Base-by-base conservation (phyloP, 1,284 basidiomycete genomes). In the Ceratobasidium sp. region DNA sequence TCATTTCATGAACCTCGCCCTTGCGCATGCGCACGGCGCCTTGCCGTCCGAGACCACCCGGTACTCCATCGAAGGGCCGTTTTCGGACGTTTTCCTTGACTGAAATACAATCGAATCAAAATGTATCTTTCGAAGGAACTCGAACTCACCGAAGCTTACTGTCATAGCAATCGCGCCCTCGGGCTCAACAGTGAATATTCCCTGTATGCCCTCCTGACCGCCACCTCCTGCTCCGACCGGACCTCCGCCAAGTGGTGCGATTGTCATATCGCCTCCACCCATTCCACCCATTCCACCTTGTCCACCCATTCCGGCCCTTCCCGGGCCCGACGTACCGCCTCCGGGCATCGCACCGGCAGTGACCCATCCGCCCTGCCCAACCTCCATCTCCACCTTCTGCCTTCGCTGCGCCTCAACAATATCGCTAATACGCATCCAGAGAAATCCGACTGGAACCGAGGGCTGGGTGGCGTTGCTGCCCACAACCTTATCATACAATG, bases 1-100 rank as follows among this genome's bases (percentile, higher is more conserved):
- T 99, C 94, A 98, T 98, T 83, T 98, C 96, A 82, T 98, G 95
- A 13, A 99, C 93, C 82, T 99, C 97, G 78, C 93, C 97, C 84
- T 98, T 98, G 80, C 95, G 94, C 84, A 98, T 98, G 79, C 97
- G 91, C 77, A 99, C 90, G 74, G 98, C 98, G 75, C 97, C 98
- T 83, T 98, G 97, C 81, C 98, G 95, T 49, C 97, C 98, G 38
- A 99, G 90, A 75, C 95, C 96, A 73, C 91, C 87, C 23, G 89
- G 89, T 1, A 28, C 50, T 6, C 89, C 92, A 79, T 99, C 98
- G 78, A 96, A 83, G 41, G 96, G 95, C 57, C 96, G 91, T 81
- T 98, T 97, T 74, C 95, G 91, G 44, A 97, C 94, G 79, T 96
- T 97, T 82, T 97, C 95, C 84, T 98, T 98, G 83, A 96, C 96